Conservation (phyloP, 345 rosid genomes). For the Gossypium herbaceum region DNA sequence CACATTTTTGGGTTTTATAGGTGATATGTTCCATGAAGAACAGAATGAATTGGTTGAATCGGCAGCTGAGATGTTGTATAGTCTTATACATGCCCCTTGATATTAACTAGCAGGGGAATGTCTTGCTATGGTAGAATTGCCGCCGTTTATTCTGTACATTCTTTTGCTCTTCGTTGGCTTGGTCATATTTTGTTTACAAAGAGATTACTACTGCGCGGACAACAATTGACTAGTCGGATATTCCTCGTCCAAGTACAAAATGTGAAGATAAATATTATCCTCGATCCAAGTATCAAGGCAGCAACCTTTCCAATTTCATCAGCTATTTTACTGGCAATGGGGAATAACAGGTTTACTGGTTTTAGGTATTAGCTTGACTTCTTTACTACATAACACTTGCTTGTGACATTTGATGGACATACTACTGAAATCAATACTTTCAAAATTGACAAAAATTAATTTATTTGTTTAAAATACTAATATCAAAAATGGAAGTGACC, state of each 20-base stretch:
- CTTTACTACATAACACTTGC: not conserved
- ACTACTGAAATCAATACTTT: not conserved
- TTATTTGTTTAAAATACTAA: too few species aligned
- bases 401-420: not conserved
- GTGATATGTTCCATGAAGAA: slow-evolving; percentile 93
- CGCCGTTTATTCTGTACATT: too few species aligned
- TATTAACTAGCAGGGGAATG: slow-evolving; percentile 49
- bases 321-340: not conserved
- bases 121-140: slow-evolving; percentile 60
- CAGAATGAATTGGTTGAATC: slow-evolving; percentile 94
- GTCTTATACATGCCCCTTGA: slow-evolving; percentile 90
- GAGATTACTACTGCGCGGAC: slow-evolving; percentile 93
- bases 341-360: not conserved
- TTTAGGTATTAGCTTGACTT: not conserved
- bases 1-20: slow-evolving; percentile 28
- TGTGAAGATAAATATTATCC: slow-evolving; percentile 95
- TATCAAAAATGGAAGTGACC: too few species aligned
- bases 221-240: slow-evolving; percentile 95
- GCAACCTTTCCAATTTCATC: slow-evolving; percentile 57
- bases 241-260: slow-evolving; percentile 90
- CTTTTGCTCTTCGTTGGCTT: too few species aligned
- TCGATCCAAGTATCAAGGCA: slow-evolving; percentile 96
- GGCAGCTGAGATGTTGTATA: slow-evolving; percentile 91
- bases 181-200: too few species aligned
- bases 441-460: too few species aligned